These are phyloP conservation scores for Anthostomella pinea DNA, from an alignment of 2,329 filamentous ascomycete species.

Conservation along the genomic window DNA sequence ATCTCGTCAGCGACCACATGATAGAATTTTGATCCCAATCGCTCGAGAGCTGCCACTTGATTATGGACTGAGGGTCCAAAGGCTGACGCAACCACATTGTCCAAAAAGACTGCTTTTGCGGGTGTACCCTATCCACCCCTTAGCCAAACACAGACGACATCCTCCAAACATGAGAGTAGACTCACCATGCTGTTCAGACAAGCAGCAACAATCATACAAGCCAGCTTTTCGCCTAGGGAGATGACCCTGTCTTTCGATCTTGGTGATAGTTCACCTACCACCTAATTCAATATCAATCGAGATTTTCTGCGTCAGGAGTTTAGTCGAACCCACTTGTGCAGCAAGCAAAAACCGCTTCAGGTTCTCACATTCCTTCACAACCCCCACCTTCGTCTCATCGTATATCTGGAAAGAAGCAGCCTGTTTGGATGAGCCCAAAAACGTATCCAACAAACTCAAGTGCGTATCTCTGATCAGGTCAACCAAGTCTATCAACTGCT, in stretches of 20 bases:
- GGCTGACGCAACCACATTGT: conserved; percentile 25
- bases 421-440: conserved; percentile 14
- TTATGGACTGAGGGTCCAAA: conserved; percentile 26
- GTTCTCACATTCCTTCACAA: conserved; percentile 47
- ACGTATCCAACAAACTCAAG: conserved; percentile 35
- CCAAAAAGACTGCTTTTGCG: conserved; percentile 25
- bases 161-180: too few species aligned
- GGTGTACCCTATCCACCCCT: conserved; percentile 21
- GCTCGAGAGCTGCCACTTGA: conserved; percentile 23
- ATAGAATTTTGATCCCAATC: conserved; percentile 26
- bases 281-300: too few species aligned
- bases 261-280: conserved; percentile 47
- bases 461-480: conserved; percentile 50
- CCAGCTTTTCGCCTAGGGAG: conserved; percentile 40
- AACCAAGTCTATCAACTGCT: conserved; percentile 45
- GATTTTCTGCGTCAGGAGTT: background rate
- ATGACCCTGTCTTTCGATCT: conserved; percentile 49
- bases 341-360: conserved; percentile 50
- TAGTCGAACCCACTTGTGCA: conserved; percentile 39
- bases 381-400: conserved; percentile 38
- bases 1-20: conserved; percentile 26
- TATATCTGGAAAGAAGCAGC: conserved; percentile 30
- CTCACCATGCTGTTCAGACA: conserved; percentile 28
- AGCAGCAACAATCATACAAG: conserved; percentile 29
- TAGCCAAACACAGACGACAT: background rate